phyloP scores from a whole-genome alignment of 345 rosid species.

The Excoecaria agallocha region DNA sequence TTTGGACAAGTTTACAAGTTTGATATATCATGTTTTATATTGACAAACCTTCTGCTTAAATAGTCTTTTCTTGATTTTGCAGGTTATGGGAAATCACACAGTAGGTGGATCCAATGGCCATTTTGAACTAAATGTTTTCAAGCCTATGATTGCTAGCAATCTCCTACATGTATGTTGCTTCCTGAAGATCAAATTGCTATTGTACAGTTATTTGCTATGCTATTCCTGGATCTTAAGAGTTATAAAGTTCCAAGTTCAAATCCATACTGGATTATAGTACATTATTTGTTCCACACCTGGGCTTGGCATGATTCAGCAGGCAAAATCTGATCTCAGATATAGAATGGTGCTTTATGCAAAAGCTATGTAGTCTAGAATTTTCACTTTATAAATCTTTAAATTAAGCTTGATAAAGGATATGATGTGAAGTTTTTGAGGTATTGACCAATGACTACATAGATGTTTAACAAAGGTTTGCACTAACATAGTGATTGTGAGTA shows the following conservation, averaged over 20 bases:
- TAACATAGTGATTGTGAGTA: too few species aligned
- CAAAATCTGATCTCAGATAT: background rate
- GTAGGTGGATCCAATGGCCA: constrained; percentile 98
- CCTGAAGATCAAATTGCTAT: background rate
- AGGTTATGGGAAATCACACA: constrained; percentile 97
- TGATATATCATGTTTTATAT: background rate
- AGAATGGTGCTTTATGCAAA: background rate
- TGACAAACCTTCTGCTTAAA: too few species aligned
- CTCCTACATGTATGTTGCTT: constrained; percentile 68
- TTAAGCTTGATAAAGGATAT: background rate
- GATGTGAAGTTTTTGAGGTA: background rate
- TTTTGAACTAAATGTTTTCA: constrained; percentile 90
- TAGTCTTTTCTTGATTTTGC: constrained; percentile 19
- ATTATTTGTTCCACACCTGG: background rate
- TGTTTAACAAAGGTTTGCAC: too few species aligned
- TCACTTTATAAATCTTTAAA: too few species aligned
- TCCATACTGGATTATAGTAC: background rate
- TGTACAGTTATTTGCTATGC: background rate
- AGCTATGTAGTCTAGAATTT: too few species aligned
- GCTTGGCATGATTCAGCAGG: background rate
- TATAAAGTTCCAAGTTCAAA: constrained; percentile 2
- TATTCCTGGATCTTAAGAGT: background rate
- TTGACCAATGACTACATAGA: too few species aligned
- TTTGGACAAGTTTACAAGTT: background rate
- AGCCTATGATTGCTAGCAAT: constrained; percentile 90